A percentile compares a stretch with the other conserved stretches of the same genome.
Conservation (phyloP, 23 red algal genomes). For the Gracilaria caudata region DNA sequence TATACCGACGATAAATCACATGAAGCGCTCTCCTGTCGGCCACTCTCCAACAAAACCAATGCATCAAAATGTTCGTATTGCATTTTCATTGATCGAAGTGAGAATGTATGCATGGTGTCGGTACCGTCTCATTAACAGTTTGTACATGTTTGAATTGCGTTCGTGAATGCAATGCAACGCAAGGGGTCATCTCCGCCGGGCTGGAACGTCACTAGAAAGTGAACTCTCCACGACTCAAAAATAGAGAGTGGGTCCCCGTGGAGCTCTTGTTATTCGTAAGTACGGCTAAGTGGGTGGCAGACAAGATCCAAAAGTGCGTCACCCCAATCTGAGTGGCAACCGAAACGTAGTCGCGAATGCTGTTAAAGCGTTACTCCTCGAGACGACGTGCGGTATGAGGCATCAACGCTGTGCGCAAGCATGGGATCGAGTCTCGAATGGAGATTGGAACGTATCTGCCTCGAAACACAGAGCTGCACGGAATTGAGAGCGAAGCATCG, state of each 20-base stretch:
- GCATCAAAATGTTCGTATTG: too few species aligned
- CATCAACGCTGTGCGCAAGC: too few species aligned
- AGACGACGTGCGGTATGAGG: conserved; percentile 84
- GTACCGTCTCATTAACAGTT: too few species aligned
- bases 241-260: conserved; percentile 83
- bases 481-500: conserved; percentile 17
- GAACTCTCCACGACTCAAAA: conserved; percentile 81
- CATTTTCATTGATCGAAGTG: too few species aligned
- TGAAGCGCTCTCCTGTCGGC: too few species aligned
- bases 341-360: too few species aligned
- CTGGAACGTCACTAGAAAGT: conserved; percentile 71
- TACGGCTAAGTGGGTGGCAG: conserved; percentile 64
- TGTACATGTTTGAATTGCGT: too few species aligned
- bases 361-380: conserved; percentile 60
- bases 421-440: conserved; percentile 70
- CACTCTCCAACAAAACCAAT: too few species aligned
- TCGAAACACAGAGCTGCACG: conserved; percentile 81
- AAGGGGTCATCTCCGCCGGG: conserved; percentile 69
- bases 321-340: conserved; percentile 74
- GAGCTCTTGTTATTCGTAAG: conserved; percentile 59
- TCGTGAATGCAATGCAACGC: conserved; percentile 33
- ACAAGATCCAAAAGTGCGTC: conserved; percentile 88
- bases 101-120: too few species aligned
- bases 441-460: conserved; percentile 58
- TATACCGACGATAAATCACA: too few species aligned